Evolutionary conservation across 148 eudicot genomes (phyloP), one percentile per base, ranked within the genome.

Genomic region (Camellia sinensis): DNA sequence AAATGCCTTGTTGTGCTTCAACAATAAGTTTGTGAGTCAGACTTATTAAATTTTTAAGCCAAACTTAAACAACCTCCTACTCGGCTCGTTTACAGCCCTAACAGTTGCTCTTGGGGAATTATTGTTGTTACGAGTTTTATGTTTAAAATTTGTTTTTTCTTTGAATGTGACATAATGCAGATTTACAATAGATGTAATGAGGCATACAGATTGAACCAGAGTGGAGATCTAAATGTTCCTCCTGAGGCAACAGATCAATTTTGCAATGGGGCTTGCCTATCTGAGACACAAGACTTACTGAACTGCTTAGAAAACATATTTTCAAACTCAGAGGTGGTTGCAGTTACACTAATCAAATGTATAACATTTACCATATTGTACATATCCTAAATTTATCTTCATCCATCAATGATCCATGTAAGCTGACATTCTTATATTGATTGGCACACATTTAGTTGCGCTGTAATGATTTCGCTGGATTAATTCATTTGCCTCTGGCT

Each of bases 191-290:
- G 83, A 66, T 90, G 93, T 76, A 77, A 71, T 15, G 86, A 83
- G 73, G 84, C 80, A 14, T 90, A 84, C 79, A 89, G 93, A 78
- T 76, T 89, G 68, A 78, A 80, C 45, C 88, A 89, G 85, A 87
- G 78, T 54, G 93, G 91, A 83, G 59, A 89, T 81, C 80, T 87
- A 65, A 77, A 87, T 48, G 82, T 90, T 77, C 91, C 91, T 57
- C 73, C 71, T 11, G 83, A 80, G 41, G 91, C 88, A 46, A 87
- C 93, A 14, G 76, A 87, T 73, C 85, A 86, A 60, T 87, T 86
- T 87, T 89, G 93, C 79, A 73, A 85, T 68, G 92, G 92, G 10
- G 86, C 90, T 52, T 91, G 90, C 74, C 79, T 86, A 46, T 74
- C 89, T 14, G 94, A 89, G 77, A 89, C 91, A 11, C 79, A 82